Base-by-base conservation (phyloP, 257 asterid genomes). In the Solanum peruvianum region DNA sequence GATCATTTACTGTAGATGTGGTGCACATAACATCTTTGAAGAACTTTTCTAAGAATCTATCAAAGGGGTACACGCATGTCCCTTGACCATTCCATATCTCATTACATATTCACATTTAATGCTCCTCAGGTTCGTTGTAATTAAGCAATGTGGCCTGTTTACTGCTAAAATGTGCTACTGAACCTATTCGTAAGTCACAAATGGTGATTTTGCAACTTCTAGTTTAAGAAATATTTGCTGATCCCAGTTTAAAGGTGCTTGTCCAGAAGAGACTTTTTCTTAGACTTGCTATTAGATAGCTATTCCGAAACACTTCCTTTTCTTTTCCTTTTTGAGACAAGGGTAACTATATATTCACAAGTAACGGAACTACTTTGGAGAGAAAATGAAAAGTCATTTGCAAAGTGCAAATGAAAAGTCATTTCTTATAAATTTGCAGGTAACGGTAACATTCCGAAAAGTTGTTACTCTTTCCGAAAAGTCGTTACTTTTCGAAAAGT, bases 11-110 rank as follows among this genome's bases (percentile, higher is more conserved):
- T 90, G 70, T 45, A 85, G 93, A 90, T 90, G 91, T 90, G 92
- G 90, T 90, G 92, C 90, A 86, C 90, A 86, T 93, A 88, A 88
- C 94, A 90, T 91, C 93, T 91, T 88, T 92, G 93, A 89, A 95
- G 90, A 91, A 93, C 88, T 89, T 89, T 90, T 45, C 87, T 95
- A 90, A 75, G 91, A 91, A 90, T 90, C 92, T 88, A 90, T 91
- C 84, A 49, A 88, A 90, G 90, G 94, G 94, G 94, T 92, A 94
- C 93, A 89, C 86, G 92, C 95, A 87, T 92, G 95, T 91, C 93
- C 92, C 93, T 93, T 90, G 87, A 87, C 93, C 92, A 93, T 88
- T 91, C 90, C 84, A 84, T 73, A 88, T 90, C 89, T 90, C 88
- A 88, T 85, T 84, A 88, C 87, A 42, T 89, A 16, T 85, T 88